These are phyloP conservation scores for Neurospora sp. DNA, from an alignment of 495 filamentous ascomycete species.

Conservation along the genomic window DNA sequence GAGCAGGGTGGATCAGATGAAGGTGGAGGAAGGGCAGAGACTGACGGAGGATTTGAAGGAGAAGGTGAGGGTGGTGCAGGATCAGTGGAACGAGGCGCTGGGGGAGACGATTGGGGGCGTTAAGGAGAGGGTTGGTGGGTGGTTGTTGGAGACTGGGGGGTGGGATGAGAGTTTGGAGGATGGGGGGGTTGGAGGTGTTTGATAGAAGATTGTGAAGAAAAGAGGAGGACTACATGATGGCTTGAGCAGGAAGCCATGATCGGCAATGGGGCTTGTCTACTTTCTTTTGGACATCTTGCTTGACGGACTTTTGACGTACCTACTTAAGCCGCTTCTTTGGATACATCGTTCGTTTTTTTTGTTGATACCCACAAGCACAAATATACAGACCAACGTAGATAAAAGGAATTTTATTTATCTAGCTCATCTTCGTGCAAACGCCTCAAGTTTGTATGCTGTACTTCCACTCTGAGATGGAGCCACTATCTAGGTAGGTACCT, in stretches of 20 bases:
- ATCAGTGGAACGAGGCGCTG: constrained; percentile 59
- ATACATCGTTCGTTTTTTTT: background rate
- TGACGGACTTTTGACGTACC: background rate
- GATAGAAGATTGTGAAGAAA: background rate
- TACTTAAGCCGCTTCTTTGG: background rate
- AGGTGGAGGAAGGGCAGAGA: constrained; percentile 51
- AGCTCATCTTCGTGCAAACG: background rate
- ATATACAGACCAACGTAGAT: background rate
- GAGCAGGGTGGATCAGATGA: constrained; percentile 45
- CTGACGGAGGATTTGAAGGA: constrained; percentile 86
- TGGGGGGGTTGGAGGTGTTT: constrained; percentile 35
- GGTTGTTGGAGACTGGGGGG: constrained; percentile 55
- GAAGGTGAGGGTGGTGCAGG: constrained; percentile 79
- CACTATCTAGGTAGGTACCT: background rate
- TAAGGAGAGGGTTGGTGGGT: constrained; percentile 51
- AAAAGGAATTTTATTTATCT: background rate
- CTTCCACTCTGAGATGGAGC: background rate
- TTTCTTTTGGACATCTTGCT: background rate
- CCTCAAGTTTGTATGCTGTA: background rate
- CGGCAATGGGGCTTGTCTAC: background rate
- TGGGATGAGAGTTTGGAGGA: constrained; percentile 60
- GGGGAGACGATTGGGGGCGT: constrained; percentile 39
- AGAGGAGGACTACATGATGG: background rate
- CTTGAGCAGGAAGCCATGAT: background rate
- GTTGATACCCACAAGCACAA: constrained; percentile 6